phyloP scores from a whole-genome alignment of 2,329 filamentous ascomycete genomes.

The Aspergillus texensis region DNA sequence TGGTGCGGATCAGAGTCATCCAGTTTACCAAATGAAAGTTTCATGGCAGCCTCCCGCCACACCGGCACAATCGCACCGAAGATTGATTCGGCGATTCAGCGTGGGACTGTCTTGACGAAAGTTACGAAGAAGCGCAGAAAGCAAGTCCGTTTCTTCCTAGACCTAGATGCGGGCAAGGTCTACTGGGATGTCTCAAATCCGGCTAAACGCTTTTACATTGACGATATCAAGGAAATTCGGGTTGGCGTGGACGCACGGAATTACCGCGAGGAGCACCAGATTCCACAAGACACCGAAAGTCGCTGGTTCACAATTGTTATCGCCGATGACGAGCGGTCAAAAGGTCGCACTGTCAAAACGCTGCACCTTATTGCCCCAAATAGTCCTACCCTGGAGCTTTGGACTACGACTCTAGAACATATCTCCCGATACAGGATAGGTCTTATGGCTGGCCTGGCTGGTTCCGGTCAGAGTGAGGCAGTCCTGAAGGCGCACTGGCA shows the following conservation, averaged over 20 bases:
- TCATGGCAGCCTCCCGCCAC: slow-evolving; percentile 36
- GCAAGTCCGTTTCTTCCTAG: slow-evolving; percentile 74
- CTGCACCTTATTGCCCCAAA: slow-evolving; percentile 85
- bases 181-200: slow-evolving; percentile 80
- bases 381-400: slow-evolving; percentile 70
- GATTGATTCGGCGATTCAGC: slow-evolving; percentile 74
- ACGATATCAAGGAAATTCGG: slow-evolving; percentile 91
- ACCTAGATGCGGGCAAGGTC: slow-evolving; percentile 82
- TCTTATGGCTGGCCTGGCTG: slow-evolving; percentile 85
- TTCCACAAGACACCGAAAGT: slow-evolving; percentile 67
- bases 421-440: slow-evolving; percentile 86
- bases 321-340: slow-evolving; percentile 73
- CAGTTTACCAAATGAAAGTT: slow-evolving; percentile 41
- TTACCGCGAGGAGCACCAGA: slow-evolving; percentile 80
- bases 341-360: slow-evolving; percentile 70
- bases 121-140: slow-evolving; percentile 81
- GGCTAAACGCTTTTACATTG: slow-evolving; percentile 86
- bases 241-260: slow-evolving; percentile 82
- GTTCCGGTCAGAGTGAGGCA: slow-evolving; percentile 72
- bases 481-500: slow-evolving; percentile 85
- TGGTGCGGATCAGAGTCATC: slow-evolving; percentile 45
- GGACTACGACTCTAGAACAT: slow-evolving; percentile 81
- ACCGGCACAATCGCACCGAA: slow-evolving; percentile 61
- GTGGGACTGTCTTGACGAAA: slow-evolving; percentile 78
- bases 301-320: slow-evolving; percentile 93